Conservation (phyloP, 2,329 filamentous ascomycete species). For the Neophaeococcomyces aloes region DNA sequence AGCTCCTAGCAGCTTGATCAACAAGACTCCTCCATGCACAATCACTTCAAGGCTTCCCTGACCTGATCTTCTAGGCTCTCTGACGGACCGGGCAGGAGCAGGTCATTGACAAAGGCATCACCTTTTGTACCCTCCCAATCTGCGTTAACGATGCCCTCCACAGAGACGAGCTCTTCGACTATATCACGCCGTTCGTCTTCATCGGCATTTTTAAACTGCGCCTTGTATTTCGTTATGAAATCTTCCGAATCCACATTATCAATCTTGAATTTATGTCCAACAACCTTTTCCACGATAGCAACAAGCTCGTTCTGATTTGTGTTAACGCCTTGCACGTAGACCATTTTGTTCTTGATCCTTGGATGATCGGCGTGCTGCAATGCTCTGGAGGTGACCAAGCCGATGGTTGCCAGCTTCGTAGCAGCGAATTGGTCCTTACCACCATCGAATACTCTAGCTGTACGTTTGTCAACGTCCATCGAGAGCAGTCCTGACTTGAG, state of each 20-base stretch:
- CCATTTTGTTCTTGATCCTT: slow-evolving; percentile 6
- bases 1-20: too few relatives aligned
- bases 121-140: slow-evolving; percentile 7
- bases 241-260: slow-evolving; percentile 8
- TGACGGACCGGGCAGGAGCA: not conserved
- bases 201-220: slow-evolving; percentile 28
- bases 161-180: slow-evolving; percentile 8
- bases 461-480: not conserved
- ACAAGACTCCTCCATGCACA: not conserved
- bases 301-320: slow-evolving; percentile 36
- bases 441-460: slow-evolving; percentile 8
- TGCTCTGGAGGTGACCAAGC: slow-evolving; percentile 1
- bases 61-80: slow-evolving; percentile 6
- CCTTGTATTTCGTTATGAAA: slow-evolving; percentile 6
- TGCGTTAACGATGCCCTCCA: slow-evolving; percentile 8
- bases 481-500: slow-evolving; percentile 6
- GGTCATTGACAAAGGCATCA: slow-evolving; percentile 10
- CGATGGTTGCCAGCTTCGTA: slow-evolving; percentile 8
- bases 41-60: slow-evolving; percentile 7
- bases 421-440: slow-evolving; percentile 6
- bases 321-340: slow-evolving; percentile 33
- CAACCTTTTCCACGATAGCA: slow-evolving; percentile 25
- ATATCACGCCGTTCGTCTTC: slow-evolving; percentile 1
- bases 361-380: slow-evolving; percentile 3
- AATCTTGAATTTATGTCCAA: slow-evolving; percentile 4